These are phyloP conservation scores for Fusarium secorum DNA, from an alignment of 2,329 filamentous ascomycete genomes.

Conservation along the genomic window DNA sequence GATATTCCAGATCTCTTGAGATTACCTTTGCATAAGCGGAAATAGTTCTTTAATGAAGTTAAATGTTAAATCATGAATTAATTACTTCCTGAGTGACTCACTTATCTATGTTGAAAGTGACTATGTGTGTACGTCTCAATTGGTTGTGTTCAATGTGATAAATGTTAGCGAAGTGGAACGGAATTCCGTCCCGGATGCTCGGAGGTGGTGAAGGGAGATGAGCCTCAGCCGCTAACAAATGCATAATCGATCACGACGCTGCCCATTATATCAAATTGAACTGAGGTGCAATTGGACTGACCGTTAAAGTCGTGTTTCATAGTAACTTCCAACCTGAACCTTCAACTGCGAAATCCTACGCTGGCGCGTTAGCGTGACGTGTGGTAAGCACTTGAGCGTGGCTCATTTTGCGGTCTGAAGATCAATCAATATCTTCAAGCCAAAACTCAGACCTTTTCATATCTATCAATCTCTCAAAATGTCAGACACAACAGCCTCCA, in stretches of 20 bases:
- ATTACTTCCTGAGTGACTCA: fast-evolving
- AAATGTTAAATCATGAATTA: slow-evolving; percentile 1
- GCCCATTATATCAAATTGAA: neutral
- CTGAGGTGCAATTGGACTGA: neutral
- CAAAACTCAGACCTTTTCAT: neutral
- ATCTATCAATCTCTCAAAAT: neutral
- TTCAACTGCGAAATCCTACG: neutral
- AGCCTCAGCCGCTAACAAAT: no score
- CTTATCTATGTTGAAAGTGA: fast-evolving
- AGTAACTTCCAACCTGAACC: neutral
- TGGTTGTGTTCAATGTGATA: neutral
- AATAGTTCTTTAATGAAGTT: slow-evolving; percentile 28
- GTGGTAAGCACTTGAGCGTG: neutral
- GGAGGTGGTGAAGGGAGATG: neutral
- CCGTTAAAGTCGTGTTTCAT: fast-evolving
- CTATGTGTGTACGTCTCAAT: no score
- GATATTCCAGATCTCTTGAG: slow-evolving; percentile 17
- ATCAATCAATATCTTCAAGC: neutral
- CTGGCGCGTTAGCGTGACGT: neutral
- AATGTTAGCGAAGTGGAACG: fast-evolving
- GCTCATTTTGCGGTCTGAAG: neutral
- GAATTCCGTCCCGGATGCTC: fast-evolving
- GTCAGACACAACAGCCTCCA: neutral
- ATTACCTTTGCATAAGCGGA: slow-evolving; percentile 28
- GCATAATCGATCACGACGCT: neutral